Conservation (phyloP, 768 basidiomycete species). For the Tulasnella sp. region DNA sequence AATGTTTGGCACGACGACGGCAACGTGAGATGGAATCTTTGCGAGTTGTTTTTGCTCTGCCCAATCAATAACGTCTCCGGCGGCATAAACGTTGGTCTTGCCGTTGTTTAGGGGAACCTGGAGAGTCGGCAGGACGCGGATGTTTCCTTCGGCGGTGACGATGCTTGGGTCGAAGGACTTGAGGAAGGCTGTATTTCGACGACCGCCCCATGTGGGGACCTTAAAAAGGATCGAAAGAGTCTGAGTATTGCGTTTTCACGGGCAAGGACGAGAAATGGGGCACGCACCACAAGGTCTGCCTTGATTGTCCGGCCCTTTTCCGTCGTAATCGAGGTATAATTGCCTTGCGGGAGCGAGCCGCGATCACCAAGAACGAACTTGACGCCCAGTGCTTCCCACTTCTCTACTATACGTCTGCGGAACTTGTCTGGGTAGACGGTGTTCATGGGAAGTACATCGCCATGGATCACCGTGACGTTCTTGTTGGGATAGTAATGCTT, state of each 20-base stretch:
- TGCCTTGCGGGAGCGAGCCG: background rate
- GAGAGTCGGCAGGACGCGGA: constrained; percentile 24
- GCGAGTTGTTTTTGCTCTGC: constrained; percentile 37
- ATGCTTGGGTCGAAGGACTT: background rate
- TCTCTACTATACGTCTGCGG: background rate
- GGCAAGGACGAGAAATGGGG: background rate
- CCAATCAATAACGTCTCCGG: constrained; percentile 39
- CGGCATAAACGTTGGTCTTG: constrained; percentile 36
- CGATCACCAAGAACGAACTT: background rate
- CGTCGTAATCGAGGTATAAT: background rate
- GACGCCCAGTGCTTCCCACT: background rate
- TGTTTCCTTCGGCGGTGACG: background rate
- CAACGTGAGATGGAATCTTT: constrained; percentile 34
- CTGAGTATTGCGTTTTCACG: background rate
- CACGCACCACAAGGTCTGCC: background rate
- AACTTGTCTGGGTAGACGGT: background rate
- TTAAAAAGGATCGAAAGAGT: background rate
- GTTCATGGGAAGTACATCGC: background rate
- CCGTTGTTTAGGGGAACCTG: constrained; percentile 34
- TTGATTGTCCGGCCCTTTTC: background rate
- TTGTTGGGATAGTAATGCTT: constrained; percentile 34
- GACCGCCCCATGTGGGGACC: background rate
- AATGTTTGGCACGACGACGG: constrained; percentile 35
- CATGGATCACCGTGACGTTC: constrained; percentile 36
- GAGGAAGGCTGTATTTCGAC: constrained; percentile 1